phyloP scores from a whole-genome alignment of 2,329 filamentous ascomycete genomes.

The Huntiella abstrusa region DNA sequence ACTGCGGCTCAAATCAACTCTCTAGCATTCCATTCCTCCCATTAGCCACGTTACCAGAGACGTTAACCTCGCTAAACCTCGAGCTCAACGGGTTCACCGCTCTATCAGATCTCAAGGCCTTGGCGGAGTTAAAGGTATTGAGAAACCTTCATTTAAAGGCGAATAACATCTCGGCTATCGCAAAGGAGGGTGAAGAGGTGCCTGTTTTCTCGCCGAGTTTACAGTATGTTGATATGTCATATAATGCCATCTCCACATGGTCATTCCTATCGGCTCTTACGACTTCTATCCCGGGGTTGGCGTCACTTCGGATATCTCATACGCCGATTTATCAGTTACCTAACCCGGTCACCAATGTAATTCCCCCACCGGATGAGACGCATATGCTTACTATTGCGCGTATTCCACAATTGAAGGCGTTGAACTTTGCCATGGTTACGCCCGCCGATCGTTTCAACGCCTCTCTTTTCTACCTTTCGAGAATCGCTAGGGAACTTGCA shows the following conservation, averaged over 20 bases:
- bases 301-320: conserved; percentile 58
- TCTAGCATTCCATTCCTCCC: conserved; percentile 27
- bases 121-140: conserved; percentile 32
- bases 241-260: conserved; percentile 54
- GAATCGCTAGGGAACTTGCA: conserved; percentile 59
- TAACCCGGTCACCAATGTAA: conserved; percentile 25
- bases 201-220: conserved; percentile 35
- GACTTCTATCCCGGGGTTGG: conserved; percentile 51
- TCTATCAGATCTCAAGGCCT: conserved; percentile 35
- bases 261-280: conserved; percentile 52
- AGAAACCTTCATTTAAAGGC: conserved; percentile 53
- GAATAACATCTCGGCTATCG: conserved; percentile 41
- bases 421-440: conserved; percentile 60
- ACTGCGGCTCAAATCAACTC: conserved; percentile 40
- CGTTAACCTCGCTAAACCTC: conserved; percentile 44
- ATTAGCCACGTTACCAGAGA: conserved; percentile 24
- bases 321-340: conserved; percentile 57
- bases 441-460: conserved; percentile 63
- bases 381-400: conserved; percentile 79
- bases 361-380: conserved; percentile 42
- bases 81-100: conserved; percentile 52
- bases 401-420: conserved; percentile 42
- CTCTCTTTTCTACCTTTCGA: conserved; percentile 80
- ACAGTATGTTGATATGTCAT: conserved; percentile 52
- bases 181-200: conserved; percentile 15